These are phyloP conservation scores for Metarhizium humberi DNA, from an alignment of 2,329 filamentous ascomycete species.

Conservation along the genomic window DNA sequence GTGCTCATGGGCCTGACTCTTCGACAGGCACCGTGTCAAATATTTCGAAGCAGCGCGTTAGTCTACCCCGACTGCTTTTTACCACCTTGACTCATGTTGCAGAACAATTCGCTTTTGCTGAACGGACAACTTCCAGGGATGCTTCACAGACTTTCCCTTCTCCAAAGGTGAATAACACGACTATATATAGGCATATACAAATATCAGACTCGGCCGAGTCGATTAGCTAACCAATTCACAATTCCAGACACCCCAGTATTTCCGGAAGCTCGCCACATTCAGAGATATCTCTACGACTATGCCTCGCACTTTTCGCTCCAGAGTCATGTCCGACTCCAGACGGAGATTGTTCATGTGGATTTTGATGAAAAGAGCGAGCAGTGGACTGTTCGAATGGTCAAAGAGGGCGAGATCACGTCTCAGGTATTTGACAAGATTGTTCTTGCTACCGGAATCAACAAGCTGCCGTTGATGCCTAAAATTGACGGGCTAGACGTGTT, in stretches of 20 bases:
- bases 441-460: constrained; percentile 24
- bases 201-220: neutral
- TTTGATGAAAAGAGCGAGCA: constrained; percentile 11
- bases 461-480: constrained; percentile 22
- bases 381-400: constrained; percentile 18
- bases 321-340: constrained; percentile 15
- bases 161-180: neutral
- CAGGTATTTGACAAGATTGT: constrained; percentile 27
- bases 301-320: constrained; percentile 21
- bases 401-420: constrained; percentile 8
- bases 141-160: constrained; percentile 27
- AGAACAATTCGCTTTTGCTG: too few relatives aligned
- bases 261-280: constrained; percentile 15
- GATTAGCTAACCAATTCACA: neutral
- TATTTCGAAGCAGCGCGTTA: constrained; percentile 22
- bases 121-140: constrained; percentile 14
- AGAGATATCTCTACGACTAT: constrained; percentile 24
- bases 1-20: constrained; percentile 1
- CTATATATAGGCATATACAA: neutral
- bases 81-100: too few relatives aligned
- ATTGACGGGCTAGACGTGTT: constrained; percentile 27
- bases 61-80: neutral
- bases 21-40: constrained; percentile 19
- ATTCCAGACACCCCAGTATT: constrained; percentile 16
- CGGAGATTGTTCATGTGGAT: constrained; percentile 11